Percentiles rank a stretch among this genome's conserved stretches.
Evolutionary conservation across 2,329 filamentous ascomycete genomes (phyloP).

Genomic region (Ophiocordyceps australis): DNA sequence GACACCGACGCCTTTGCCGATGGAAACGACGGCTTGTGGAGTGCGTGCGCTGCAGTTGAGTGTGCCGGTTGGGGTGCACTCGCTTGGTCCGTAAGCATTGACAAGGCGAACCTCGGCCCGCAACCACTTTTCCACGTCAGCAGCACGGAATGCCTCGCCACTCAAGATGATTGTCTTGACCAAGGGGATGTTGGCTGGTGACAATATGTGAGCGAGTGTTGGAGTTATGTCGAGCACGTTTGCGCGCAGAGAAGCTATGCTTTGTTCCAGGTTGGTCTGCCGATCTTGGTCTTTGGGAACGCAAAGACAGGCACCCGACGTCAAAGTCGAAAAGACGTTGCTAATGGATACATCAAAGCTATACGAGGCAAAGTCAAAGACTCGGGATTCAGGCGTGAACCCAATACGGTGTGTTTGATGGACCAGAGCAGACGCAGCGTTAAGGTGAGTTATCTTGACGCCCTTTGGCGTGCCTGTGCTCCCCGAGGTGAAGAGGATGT

Average conservation of each 20-base stretch:
- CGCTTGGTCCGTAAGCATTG: conserved; percentile 6
- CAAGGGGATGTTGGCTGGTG: conserved; percentile 2
- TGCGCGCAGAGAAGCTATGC: not conserved
- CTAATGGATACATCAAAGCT: conserved; percentile 4
- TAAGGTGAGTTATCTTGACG: not conserved
- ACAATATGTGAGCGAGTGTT: conserved; percentile 2
- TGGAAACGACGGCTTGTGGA: conserved; percentile 1
- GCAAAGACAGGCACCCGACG: conserved; percentile 3
- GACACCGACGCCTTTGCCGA: conserved; percentile 2
- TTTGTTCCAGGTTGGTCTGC: conserved; percentile 1
- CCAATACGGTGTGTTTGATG: conserved; percentile 1
- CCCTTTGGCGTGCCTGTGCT: conserved; percentile 1
- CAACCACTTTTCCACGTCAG: no score
- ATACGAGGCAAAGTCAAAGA: conserved; percentile 2
- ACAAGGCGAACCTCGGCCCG: conserved; percentile 3
- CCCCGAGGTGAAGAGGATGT: conserved; percentile 1
- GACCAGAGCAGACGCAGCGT: conserved; percentile 1
- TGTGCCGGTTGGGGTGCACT: no score
- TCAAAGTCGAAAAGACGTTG: conserved; percentile 3
- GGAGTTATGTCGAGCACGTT: conserved; percentile 3
- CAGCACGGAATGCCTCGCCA: no score
- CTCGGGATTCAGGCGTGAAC: not conserved
- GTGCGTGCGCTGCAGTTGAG: conserved; percentile 1
- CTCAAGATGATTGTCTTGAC: no score
- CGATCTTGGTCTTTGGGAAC: conserved; percentile 1